Evolutionary conservation across 2,329 filamentous ascomycete species (phyloP), one percentile per base, ranked within the genome.

Genomic region (Aspergillus fischeri): DNA sequence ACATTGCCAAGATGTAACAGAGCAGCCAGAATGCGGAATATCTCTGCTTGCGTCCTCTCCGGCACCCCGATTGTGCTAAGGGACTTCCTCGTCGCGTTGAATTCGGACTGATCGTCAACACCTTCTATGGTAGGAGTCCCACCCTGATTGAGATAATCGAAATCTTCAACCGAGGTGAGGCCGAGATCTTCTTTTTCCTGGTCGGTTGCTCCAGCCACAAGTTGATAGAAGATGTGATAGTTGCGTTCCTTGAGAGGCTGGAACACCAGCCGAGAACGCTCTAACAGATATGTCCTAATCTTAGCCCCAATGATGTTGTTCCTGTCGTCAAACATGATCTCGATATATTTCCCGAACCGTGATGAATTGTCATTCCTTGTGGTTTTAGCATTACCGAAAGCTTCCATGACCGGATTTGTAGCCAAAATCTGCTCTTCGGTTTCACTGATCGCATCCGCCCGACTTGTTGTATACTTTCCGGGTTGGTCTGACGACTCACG

Each of bases 351-450:
- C 75, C 94, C 94, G 77, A 99, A 99, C 70, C 94, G 86, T 45
- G 94, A 99, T 48, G 94, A 99, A 78, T 99, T 99, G 78, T 99
- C 94, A 79, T 99, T 99, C 74, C 94, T 85, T 10, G 94, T 99
- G n/a, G 94, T 99, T 80, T 99, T 99, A 54, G 94, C 94, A 80
- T 99, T 99, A 74, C 94, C 94, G 72, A 99, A 99, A 35, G 94
- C 93, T 84, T 99, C 94, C 94, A 99, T 99, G 73, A 99, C 96
- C 42, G 94, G 94, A 74, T 99, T 99, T 54, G 94, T 99, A 29
- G 94, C 94, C 65, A 99, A 80, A 71, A 99, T 99, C 75, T 96
- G 92, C 80, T 99, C 93, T 78, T 99, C 94, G 1, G 94, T 99
- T 80, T 97, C 91, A 74, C 92, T 97, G 88, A 97, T 97, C 57